Conservation (phyloP, 148 eudicot genomes). For the Camellia lanceoleosa region DNA sequence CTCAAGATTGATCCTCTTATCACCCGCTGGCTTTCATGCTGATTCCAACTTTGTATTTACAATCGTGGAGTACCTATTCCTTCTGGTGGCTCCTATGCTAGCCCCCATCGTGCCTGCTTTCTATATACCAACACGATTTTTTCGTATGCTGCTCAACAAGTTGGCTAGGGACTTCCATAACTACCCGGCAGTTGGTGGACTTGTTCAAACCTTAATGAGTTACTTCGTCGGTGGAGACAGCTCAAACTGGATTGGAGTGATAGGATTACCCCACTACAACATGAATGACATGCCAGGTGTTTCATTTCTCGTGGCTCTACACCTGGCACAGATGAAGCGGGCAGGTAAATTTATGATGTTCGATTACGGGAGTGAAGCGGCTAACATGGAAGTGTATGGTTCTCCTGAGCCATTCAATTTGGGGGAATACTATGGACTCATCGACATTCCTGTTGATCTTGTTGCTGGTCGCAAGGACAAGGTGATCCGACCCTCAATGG, state of each 20-base stretch:
- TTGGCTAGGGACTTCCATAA: conserved; percentile 91
- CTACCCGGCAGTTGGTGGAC: conserved; percentile 91
- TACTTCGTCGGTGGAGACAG: conserved; percentile 92
- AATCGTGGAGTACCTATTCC: conserved; percentile 46
- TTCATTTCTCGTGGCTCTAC: conserved; percentile 77
- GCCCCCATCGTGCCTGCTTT: conserved; percentile 76
- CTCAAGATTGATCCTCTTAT: conserved; percentile 71
- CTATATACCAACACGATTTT: conserved; percentile 88
- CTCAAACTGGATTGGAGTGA: conserved; percentile 93
- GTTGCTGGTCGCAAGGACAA: conserved; percentile 85
- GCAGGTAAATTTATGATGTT: conserved; percentile 74
- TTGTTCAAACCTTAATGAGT: conserved; percentile 91
- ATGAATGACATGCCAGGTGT: conserved; percentile 99
- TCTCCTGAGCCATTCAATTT: conserved; percentile 76
- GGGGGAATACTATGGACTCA: conserved; percentile 61
- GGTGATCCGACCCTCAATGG: conserved; percentile 90
- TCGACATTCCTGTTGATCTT: conserved; percentile 86
- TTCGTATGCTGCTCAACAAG: conserved; percentile 90
- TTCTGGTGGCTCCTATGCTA: conserved; percentile 61
- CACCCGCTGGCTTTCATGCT: conserved; percentile 93
- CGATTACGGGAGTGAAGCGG: conserved; percentile 65
- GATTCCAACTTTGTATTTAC: conserved; percentile 68
- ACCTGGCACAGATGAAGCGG: conserved; percentile 81
- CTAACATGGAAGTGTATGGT: conserved; percentile 70
- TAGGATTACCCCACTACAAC: conserved; percentile 87